Conservation (phyloP, 768 basidiomycete species). For the Kwoniella botswanensis region DNA sequence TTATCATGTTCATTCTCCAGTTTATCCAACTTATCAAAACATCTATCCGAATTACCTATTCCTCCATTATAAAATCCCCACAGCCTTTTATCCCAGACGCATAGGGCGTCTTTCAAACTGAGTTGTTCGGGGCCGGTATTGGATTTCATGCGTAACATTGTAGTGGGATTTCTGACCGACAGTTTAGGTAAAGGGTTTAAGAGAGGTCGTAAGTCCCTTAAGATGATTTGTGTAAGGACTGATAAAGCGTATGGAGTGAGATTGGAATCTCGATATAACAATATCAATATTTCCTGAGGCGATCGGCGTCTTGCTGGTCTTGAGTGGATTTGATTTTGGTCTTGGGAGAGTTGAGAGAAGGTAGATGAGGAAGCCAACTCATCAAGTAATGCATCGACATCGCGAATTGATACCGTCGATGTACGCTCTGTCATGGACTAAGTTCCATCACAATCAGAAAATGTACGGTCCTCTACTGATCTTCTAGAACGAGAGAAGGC, state of each 20-base stretch:
- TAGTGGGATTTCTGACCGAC: conserved; percentile 60
- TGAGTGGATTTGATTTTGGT: conserved; percentile 3
- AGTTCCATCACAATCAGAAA: neutral
- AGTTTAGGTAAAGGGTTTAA: conserved; percentile 68
- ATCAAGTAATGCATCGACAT: conserved; percentile 72
- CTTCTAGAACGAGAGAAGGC: neutral
- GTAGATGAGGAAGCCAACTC: conserved; percentile 72
- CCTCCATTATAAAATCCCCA: conserved; percentile 63
- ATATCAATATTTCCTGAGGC: conserved; percentile 61
- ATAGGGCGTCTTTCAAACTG: conserved; percentile 70
- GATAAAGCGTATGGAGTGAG: conserved; percentile 70
- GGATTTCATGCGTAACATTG: conserved; percentile 66
- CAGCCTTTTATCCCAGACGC: conserved; percentile 72
- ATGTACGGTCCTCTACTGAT: too few species aligned
- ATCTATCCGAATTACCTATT: conserved; percentile 67
- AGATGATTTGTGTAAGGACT: conserved; percentile 81
- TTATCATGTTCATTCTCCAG: conserved; percentile 52
- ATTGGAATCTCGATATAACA: conserved; percentile 63
- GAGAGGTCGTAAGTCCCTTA: conserved; percentile 82
- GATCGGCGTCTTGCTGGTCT: neutral
- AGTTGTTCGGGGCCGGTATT: conserved; percentile 66
- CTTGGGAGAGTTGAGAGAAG: conserved; percentile 63
- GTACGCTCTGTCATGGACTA: conserved; percentile 17
- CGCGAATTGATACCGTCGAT: conserved; percentile 59
- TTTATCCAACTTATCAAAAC: conserved; percentile 58